phyloP scores from a whole-genome alignment of 2,329 filamentous ascomycete species.

The Elsinoe ampelina region DNA sequence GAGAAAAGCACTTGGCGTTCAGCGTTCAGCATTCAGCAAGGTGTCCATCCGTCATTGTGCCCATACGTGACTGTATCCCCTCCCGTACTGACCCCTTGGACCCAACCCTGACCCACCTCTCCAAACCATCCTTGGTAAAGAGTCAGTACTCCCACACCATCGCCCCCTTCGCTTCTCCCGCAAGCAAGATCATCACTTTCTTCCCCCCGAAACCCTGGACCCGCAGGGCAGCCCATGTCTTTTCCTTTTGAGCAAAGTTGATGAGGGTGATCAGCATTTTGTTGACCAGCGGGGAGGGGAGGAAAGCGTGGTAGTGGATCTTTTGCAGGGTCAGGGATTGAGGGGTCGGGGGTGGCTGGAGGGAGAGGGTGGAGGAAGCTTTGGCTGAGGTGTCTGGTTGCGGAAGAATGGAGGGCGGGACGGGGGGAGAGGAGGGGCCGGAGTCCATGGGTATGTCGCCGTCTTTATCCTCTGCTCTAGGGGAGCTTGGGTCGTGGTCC shows the following conservation, averaged over 20 bases:
- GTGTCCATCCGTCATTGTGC: no score
- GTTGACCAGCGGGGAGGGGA: slow-evolving; percentile 28
- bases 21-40: no score
- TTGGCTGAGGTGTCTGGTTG: no score
- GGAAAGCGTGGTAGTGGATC: slow-evolving; percentile 37
- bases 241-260: slow-evolving; percentile 19
- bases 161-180: slow-evolving; percentile 17
- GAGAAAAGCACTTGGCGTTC: no score
- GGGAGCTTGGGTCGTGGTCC: no score
- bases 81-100: neutral
- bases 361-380: no score
- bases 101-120: neutral
- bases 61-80: neutral
- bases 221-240: slow-evolving; percentile 26
- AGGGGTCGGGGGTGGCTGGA: neutral
- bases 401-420: no score
- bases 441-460: no score
- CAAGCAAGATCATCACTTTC: slow-evolving; percentile 24
- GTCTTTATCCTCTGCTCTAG: no score
- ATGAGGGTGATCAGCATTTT: slow-evolving; percentile 23
- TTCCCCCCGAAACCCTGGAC: slow-evolving; percentile 24
- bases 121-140: neutral
- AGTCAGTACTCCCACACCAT: slow-evolving; percentile 26
- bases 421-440: no score
- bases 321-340: slow-evolving; percentile 25